Percentiles rank a stretch among this genome's conserved stretches.
These are phyloP conservation scores for Pseudopithomyces maydicus DNA, from an alignment of 2,329 filamentous ascomycete genomes.

Conservation along the genomic window DNA sequence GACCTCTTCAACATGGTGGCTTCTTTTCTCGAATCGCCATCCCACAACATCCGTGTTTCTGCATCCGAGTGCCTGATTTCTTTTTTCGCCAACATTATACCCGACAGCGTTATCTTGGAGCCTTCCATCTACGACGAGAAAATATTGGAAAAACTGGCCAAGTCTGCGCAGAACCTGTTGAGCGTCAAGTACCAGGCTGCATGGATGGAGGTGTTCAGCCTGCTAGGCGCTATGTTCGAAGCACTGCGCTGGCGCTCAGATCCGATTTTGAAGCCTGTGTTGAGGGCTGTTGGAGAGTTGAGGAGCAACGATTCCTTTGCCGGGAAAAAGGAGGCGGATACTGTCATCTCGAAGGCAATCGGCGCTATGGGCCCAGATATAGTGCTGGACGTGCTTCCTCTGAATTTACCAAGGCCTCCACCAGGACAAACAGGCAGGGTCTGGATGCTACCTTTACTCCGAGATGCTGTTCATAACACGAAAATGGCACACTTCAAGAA, in stretches of 20 bases:
- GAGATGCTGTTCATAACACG: constrained; percentile 89
- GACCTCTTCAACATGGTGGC: constrained; percentile 81
- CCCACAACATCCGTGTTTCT: constrained; percentile 91
- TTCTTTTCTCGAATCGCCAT: constrained; percentile 81
- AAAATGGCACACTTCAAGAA: constrained; percentile 81
- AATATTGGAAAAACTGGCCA: constrained; percentile 78
- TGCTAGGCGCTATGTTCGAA: constrained; percentile 86
- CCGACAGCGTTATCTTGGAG: constrained; percentile 79
- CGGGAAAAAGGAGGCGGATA: constrained; percentile 93
- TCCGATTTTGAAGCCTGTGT: constrained; percentile 75
- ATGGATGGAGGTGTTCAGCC: constrained; percentile 92
- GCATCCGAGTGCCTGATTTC: constrained; percentile 94
- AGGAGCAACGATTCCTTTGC: constrained; percentile 86
- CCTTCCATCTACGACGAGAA: constrained; percentile 94
- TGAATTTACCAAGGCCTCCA: constrained; percentile 81
- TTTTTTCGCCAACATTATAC: constrained; percentile 88
- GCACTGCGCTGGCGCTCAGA: constrained; percentile 82
- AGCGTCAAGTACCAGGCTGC: constrained; percentile 91
- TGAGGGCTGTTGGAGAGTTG: constrained; percentile 82
- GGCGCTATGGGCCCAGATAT: constrained; percentile 87
- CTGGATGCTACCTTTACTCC: constrained; percentile 90
- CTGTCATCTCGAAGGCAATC: constrained; percentile 85
- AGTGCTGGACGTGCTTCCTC: constrained; percentile 79
- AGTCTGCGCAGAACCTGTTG: constrained; percentile 73
- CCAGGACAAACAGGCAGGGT: constrained; percentile 82